phyloP scores from a whole-genome alignment of 139 green algal genomes.

The Chlamydomonas sp. region DNA sequence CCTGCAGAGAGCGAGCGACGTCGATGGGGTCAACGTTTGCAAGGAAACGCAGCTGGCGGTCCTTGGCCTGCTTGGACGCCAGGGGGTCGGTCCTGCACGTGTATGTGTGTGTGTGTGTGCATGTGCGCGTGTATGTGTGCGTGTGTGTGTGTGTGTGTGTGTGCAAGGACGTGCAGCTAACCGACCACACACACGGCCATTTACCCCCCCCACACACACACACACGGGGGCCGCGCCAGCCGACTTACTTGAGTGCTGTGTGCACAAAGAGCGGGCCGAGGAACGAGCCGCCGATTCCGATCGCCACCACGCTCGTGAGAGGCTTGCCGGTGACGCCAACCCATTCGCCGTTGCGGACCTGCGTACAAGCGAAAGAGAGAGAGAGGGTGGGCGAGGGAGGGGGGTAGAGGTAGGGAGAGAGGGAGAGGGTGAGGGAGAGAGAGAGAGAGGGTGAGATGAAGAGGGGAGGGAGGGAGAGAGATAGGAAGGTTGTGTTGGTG shows the following conservation, averaged over 20 bases:
- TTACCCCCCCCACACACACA: too few species aligned
- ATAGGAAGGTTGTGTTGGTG: too few species aligned
- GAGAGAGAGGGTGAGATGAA: too few species aligned
- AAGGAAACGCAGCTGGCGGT: constrained; percentile 85
- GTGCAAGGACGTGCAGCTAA: too few species aligned
- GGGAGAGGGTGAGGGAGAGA: too few species aligned
- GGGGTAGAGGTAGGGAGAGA: neutral
- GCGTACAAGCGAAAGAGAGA: too few species aligned
- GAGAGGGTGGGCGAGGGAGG: neutral
- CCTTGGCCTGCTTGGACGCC: constrained; percentile 41
- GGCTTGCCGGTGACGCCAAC: constrained; percentile 85
- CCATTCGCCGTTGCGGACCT: constrained; percentile 76
- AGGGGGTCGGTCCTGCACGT: constrained; percentile 49
- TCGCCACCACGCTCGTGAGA: constrained; percentile 86
- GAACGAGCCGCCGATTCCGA: constrained; percentile 93
- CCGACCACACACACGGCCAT: too few species aligned
- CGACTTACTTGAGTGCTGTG: constrained; percentile 69
- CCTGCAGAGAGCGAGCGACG: constrained; percentile 83
- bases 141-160: too few species aligned
- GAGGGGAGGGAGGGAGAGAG: neutral
- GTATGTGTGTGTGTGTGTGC: too few species aligned
- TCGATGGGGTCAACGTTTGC: constrained; percentile 99
- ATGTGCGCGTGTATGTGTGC: too few species aligned
- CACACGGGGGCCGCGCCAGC: too few species aligned
- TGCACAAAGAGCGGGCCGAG: constrained; percentile 95